Evolutionary conservation across 805 yeast species (phyloP), one percentile per base, ranked within the genome.

Genomic region (Yarrowia sp.): DNA sequence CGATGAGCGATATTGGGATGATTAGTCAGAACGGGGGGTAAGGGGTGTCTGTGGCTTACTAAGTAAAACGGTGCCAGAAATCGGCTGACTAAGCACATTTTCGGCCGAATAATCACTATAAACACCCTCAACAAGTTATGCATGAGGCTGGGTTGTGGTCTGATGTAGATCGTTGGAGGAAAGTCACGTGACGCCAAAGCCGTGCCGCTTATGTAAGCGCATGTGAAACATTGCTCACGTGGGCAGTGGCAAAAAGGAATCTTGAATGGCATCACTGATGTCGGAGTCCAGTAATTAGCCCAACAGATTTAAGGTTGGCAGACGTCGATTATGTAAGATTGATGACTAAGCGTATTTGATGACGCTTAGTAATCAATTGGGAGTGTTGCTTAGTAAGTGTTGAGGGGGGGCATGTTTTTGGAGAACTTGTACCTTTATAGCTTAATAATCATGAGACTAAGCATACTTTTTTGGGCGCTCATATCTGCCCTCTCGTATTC

Each of bases 271-370:
- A n/a, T n/a, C 38, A 36, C 38, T 36, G 2, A 9, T n/a, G 44
- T 40, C 44, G n/a, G 1, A n/a, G 8, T n/a, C 44, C 17, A 39
- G 19, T 36, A 33, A 7, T 5, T 17, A 7, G 38, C 53, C 53
- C 53, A 47, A 47, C 53, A 47, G 24, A 30, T 10, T 24, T 49
- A 33, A 13, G 17, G 55, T 49, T 49, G 17, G 6, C 40, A 39
- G 9, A 49, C 55, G 40, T 34, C 40, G 55, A 49, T 49, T 49
- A 49, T 33, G 55, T 49, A 49, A 49, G 53, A 49, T 49, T 49
- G 52, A 15, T 43, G 19, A 43, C 30, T 43, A 24, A 43, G 33
- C 19, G 13, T 4, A 9, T 2, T 10, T 12, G 15, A 8, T 39
- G 20, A n/a, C n/a, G 47, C 14, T 43, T 24, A 46, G 30, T 46